Evolutionary conservation across 1,284 basidiomycete genomes (phyloP).

Genomic region (Malassezia yamatoensis): DNA sequence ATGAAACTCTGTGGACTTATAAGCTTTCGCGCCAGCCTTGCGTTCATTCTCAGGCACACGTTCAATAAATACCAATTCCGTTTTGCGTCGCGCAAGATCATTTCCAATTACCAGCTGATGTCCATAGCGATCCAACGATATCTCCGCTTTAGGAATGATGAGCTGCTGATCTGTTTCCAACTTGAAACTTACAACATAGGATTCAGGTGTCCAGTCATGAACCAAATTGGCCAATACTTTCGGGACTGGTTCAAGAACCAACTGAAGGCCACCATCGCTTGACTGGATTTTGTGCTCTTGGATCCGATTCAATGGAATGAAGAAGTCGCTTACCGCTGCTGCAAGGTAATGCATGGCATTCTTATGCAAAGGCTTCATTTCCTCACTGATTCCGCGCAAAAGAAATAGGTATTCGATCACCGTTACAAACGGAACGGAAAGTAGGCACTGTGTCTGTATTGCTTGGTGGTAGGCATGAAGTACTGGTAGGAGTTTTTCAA

Average conservation of each 20-base stretch:
- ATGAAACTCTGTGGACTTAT: slow-evolving; percentile 63
- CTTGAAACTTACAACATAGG: slow-evolving; percentile 94
- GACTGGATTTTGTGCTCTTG: slow-evolving; percentile 98
- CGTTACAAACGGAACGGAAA: slow-evolving; percentile 81
- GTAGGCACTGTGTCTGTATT: slow-evolving; percentile 62
- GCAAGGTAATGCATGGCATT: slow-evolving; percentile 88
- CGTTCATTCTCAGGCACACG: slow-evolving; percentile 15
- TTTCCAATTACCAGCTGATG: slow-evolving; percentile 97
- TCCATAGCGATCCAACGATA: slow-evolving; percentile 80
- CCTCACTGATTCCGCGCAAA: slow-evolving; percentile 63
- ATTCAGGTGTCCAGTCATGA: slow-evolving; percentile 81
- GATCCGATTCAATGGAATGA: slow-evolving; percentile 81
- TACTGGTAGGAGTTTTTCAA: slow-evolving; percentile 61
- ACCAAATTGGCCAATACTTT: slow-evolving; percentile 88
- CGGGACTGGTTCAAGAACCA: slow-evolving; percentile 98
- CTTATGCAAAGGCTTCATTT: slow-evolving; percentile 58
- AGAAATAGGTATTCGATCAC: slow-evolving; percentile 95
- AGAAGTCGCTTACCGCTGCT: slow-evolving; percentile 95
- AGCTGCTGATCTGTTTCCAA: slow-evolving; percentile 79
- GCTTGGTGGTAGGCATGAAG: slow-evolving; percentile 72
- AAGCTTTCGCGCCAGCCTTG: slow-evolving; percentile 4
- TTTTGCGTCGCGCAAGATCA: slow-evolving; percentile 76
- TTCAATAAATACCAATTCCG: slow-evolving; percentile 77
- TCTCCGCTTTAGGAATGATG: slow-evolving; percentile 79
- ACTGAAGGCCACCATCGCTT: slow-evolving; percentile 68